Evolutionary conservation across 2,329 filamentous ascomycete species (phyloP), one percentile per base, ranked within the genome.

Genomic region (Botrytis byssoidea): DNA sequence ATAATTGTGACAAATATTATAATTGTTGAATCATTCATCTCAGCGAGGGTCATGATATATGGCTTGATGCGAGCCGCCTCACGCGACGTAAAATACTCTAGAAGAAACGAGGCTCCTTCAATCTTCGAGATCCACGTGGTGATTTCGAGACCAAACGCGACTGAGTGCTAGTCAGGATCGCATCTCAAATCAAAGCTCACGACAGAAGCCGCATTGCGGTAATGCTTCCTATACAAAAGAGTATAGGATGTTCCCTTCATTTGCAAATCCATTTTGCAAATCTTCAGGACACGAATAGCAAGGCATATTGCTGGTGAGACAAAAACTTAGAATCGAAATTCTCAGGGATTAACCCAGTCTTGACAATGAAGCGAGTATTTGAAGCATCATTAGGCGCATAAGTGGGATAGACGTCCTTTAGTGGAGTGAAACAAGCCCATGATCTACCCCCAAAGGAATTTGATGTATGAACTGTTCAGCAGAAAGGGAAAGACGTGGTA

Each of bases 201-300:
- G 25, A 59, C 40, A 40, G 71, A 60, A 72, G 55, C 63, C 71
- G 71, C 71, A 72, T 72, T 72, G 63, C 57, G 48, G 71, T 57
- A 68, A 42, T 68, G 65, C 66, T 57, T 69, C 32, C 48, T 37
- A 3, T n/a, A 40, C 35, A 20, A 68, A 48, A 68, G 40, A 25
- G 42, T 32, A 40, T 37, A 69, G 64, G 20, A 69, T 69, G 55
- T 69, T 32, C 61, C 61, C 37, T 71, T 72, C 46, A 66, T n/a
- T 55, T 55, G 48, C 48, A 55, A 55, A 55, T 55, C 48, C 48
- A 55, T 66, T 59, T 16, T 66, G 46, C 40, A 42, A 72, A 66
- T 63, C 48, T 72, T 57, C 46, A 72, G 61, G 61, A 64, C 32
- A 61, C 68, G 40, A 57, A 32, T 44, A 69, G 60, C 44, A 60